These are phyloP conservation scores for Solanum bulbocastanum DNA, from an alignment of 257 asterid species.

Conservation along the genomic window DNA sequence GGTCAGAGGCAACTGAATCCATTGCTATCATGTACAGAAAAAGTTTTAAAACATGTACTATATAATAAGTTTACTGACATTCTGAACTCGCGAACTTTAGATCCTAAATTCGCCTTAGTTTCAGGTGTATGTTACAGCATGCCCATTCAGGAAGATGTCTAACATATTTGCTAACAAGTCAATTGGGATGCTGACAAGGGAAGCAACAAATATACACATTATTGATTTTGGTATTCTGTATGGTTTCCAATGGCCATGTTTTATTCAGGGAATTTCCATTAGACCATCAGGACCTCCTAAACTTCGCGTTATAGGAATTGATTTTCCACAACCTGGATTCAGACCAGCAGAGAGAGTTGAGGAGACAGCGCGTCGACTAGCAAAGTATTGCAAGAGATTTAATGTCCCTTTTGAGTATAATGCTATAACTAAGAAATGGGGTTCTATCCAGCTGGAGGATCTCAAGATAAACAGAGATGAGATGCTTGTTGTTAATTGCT, in stretches of 20 bases:
- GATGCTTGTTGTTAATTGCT: slow-evolving; percentile 14
- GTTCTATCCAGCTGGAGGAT: slow-evolving; percentile 13
- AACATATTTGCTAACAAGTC: slow-evolving; percentile 23
- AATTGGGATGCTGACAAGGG: slow-evolving; percentile 6
- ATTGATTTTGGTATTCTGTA: slow-evolving; percentile 29
- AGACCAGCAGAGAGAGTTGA: slow-evolving; percentile 17
- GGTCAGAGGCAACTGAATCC: background rate
- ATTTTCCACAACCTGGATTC: slow-evolving; percentile 26
- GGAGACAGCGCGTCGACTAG: slow-evolving; percentile 17
- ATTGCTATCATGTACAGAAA: background rate
- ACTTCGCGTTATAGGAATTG: slow-evolving; percentile 23
- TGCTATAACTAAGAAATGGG: slow-evolving; percentile 25
- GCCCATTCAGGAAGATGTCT: slow-evolving; percentile 24
- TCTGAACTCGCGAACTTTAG: background rate
- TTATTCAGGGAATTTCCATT: slow-evolving; percentile 22
- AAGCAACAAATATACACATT: slow-evolving; percentile 8
- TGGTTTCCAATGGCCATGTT: slow-evolving; percentile 39
- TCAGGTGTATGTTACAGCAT: slow-evolving; percentile 9
- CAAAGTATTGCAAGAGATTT: slow-evolving; percentile 17
- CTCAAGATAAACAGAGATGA: slow-evolving; percentile 16
- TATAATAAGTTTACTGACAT: background rate
- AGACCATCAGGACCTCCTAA: slow-evolving; percentile 29
- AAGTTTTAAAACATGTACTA: background rate
- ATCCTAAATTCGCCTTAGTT: background rate
- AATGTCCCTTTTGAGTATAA: slow-evolving; percentile 23